These are phyloP conservation scores for Phaseolus coccineus DNA, from an alignment of 331 rosid species.

Conservation along the genomic window DNA sequence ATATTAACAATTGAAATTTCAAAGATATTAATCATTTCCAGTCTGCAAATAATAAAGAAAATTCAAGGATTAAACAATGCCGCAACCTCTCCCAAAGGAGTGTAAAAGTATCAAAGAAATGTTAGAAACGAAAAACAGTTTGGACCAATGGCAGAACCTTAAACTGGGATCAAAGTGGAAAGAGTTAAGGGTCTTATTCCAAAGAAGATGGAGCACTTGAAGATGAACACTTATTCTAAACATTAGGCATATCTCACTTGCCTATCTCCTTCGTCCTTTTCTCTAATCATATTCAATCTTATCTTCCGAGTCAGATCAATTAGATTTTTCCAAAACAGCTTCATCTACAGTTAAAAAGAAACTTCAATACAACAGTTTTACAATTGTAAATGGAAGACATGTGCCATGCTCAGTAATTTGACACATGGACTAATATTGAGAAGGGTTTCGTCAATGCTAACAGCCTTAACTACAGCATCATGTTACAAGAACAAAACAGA, in stretches of 20 bases:
- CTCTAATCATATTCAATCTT: constrained; percentile 35
- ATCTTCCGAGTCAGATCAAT: constrained; percentile 28
- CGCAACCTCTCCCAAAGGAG: background rate
- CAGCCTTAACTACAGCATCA: background rate
- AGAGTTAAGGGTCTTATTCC: constrained; percentile 33
- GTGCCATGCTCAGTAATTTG: constrained; percentile 33
- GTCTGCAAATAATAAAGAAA: background rate
- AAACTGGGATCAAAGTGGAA: constrained; percentile 35
- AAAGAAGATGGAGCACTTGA: constrained; percentile 40
- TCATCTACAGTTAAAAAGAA: constrained; percentile 9
- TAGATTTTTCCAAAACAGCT: background rate
- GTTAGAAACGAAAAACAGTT: background rate
- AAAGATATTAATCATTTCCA: background rate
- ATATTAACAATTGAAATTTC: background rate
- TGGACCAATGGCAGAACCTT: background rate
- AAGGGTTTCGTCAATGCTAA: background rate
- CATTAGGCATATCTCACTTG: constrained; percentile 48
- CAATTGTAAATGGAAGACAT: constrained; percentile 1
- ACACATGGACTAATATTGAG: constrained; percentile 27
- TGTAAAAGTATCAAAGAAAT: background rate
- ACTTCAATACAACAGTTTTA: constrained; percentile 2
- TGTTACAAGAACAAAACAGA: constrained; percentile 15
- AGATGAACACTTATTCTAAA: constrained; percentile 37
- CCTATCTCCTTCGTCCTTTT: constrained; percentile 42
- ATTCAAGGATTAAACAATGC: background rate